A percentile compares a stretch with the other conserved stretches of the same genome.
These are phyloP conservation scores for Didymella exigua DNA, from an alignment of 2,329 filamentous ascomycete species.

Conservation along the genomic window DNA sequence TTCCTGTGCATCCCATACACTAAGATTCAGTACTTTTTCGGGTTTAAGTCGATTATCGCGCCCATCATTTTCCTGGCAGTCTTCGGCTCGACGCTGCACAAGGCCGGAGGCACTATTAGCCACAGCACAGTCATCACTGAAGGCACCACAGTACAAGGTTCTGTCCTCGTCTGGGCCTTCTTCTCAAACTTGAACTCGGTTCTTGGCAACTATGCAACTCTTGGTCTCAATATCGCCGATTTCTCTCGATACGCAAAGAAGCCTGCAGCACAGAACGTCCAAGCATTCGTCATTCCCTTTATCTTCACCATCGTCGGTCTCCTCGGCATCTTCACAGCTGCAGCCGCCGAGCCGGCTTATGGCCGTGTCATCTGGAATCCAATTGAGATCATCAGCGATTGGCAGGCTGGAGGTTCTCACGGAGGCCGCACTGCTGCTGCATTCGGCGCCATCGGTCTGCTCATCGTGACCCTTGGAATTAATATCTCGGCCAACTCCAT, in stretches of 20 bases:
- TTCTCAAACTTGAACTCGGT: slow-evolving; percentile 33
- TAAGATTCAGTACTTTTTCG: slow-evolving; percentile 33
- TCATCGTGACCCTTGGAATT: slow-evolving; percentile 43
- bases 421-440: slow-evolving; percentile 33
- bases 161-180: slow-evolving; percentile 31
- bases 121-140: slow-evolving; percentile 39
- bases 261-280: slow-evolving; percentile 44
- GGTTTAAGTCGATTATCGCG: slow-evolving; percentile 36
- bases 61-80: slow-evolving; percentile 36
- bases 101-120: slow-evolving; percentile 35
- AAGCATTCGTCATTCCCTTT: slow-evolving; percentile 42
- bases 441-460: slow-evolving; percentile 33
- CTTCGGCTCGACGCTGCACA: slow-evolving; percentile 31
- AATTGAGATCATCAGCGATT: slow-evolving; percentile 42
- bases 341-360: slow-evolving; percentile 37
- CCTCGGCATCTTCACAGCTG: slow-evolving; percentile 48
- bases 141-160: slow-evolving; percentile 32
- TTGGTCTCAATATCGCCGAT: slow-evolving; percentile 46
- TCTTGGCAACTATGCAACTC: slow-evolving; percentile 36
- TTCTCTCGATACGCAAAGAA: slow-evolving; percentile 49
- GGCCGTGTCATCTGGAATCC: slow-evolving; percentile 45
- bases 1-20: slow-evolving; percentile 35
- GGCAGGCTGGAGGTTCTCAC: slow-evolving; percentile 47
- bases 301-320: slow-evolving; percentile 45
- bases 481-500: slow-evolving; percentile 39